Conservation (phyloP, 495 filamentous ascomycete species). For the Tuber aestivum region DNA sequence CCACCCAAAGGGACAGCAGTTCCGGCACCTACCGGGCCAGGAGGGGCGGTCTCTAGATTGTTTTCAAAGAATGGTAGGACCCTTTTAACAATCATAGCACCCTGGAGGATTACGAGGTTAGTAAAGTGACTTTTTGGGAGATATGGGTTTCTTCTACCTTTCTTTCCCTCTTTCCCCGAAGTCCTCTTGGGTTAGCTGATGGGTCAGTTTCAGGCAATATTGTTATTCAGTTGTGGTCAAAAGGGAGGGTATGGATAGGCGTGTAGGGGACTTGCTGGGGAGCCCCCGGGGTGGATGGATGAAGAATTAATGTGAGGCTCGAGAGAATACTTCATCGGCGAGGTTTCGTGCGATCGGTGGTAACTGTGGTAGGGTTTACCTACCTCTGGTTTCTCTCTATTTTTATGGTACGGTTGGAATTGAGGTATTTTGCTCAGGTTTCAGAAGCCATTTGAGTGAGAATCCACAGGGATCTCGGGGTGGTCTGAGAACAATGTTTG, state of each 20-base stretch:
- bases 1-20: background rate
- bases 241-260: too few relatives aligned
- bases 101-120: too few relatives aligned
- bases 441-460: too few relatives aligned
- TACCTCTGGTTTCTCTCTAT: background rate
- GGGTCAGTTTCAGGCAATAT: background rate
- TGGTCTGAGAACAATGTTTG: too few relatives aligned
- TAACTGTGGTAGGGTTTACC: background rate
- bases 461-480: too few relatives aligned
- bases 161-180: too few relatives aligned
- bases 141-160: slow-evolving; percentile 21
- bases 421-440: too few relatives aligned
- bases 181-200: background rate
- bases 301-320: background rate
- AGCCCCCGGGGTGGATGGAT: background rate
- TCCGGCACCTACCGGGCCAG: background rate
- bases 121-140: slow-evolving; percentile 36
- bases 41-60: slow-evolving; percentile 18
- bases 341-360: background rate
- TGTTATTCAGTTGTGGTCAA: too few relatives aligned
- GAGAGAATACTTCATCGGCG: background rate
- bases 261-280: background rate
- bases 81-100: slow-evolving; percentile 41
- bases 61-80: slow-evolving; percentile 40
- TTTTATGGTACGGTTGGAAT: background rate